Evolutionary conservation across 2,329 filamentous ascomycete genomes (phyloP), one percentile per base, ranked within the genome.

Genomic region (Dryadomyces quercivorus): DNA sequence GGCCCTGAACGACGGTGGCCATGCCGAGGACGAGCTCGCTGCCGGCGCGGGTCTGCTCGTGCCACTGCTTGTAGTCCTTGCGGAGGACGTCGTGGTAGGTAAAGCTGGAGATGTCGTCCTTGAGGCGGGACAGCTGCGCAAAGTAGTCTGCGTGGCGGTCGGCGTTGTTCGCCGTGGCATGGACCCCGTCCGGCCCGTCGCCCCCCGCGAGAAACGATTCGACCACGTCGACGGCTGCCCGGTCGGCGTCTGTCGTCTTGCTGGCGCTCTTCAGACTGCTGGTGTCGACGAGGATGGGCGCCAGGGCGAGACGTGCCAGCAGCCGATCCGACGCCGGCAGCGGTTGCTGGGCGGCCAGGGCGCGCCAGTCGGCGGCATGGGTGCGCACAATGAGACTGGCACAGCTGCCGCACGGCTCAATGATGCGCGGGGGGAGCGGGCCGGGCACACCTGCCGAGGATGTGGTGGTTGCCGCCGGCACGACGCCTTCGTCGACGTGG

Each of bases 61-160:
- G 21, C 87, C 87, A 93, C 63, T 86, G 76, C 70, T 94, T 94
- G 69, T 91, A 94, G 69, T 94, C 88, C 66, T 92, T 92, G 59
- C 85, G 75, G 52, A 92, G 68, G 43, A 91, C 76, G 61, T 91
- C 87, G 21, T 76, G 70, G 60, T 89, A 67, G 42, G 69, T 71
- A 48, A 93, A 69, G 0, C 64, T 61, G 2, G 75, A 78, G 52
- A 93, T 75, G 60, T 89, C 78, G 58, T 81, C 77, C 67, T 91
- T 91, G 5, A 86, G 82, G 5, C 67, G 67, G 1, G 74, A 72
- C 26, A 91, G 75, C 54, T 79, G 70, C 5, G 75, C 65, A 63
- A 79, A 88, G 65, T 84, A 88, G 3, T 57, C 64, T 0, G 70
- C 65, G 7, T 78, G 72, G 54, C 80, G 70, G 61, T 81, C 88